A percentile compares a stretch with the other conserved stretches of the same genome.
Evolutionary conservation across 177 flowering plant genomes (phyloP).

Genomic region (Vitis hybrid): DNA sequence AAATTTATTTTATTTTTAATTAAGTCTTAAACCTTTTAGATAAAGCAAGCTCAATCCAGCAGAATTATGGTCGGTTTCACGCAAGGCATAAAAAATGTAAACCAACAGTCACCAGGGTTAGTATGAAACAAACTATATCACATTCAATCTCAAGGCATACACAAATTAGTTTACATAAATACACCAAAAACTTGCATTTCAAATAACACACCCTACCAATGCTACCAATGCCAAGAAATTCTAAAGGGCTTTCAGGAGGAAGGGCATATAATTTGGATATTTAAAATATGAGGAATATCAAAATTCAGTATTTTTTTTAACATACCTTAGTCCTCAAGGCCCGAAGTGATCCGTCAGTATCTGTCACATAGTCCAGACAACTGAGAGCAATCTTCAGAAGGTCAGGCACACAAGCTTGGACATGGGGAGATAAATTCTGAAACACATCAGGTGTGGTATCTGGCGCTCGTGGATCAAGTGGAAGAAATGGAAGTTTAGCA

Average conservation of each 20-base stretch:
- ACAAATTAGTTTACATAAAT: background rate
- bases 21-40: no score
- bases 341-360: conserved; percentile 89
- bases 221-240: background rate
- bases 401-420: conserved; percentile 95
- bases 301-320: background rate
- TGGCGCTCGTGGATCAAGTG: conserved; percentile 79
- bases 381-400: conserved; percentile 79
- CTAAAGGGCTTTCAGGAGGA: background rate
- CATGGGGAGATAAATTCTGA: conserved; percentile 68
- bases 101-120: background rate
- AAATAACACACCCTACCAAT: background rate
- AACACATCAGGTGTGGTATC: conserved; percentile 47
- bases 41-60: background rate
- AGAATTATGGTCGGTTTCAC: background rate
- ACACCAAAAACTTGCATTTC: background rate
- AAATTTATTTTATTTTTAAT: no score
- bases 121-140: background rate
- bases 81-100: background rate
- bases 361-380: conserved; percentile 77
- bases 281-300: background rate
- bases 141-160: background rate
- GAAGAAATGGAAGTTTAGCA: conserved; percentile 79
- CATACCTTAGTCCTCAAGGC: conserved; percentile 84
- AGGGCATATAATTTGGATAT: background rate